Evolutionary conservation across 441 rosid species (phyloP), one percentile per base, ranked within the genome.

Genomic region (Populus hybrid): DNA sequence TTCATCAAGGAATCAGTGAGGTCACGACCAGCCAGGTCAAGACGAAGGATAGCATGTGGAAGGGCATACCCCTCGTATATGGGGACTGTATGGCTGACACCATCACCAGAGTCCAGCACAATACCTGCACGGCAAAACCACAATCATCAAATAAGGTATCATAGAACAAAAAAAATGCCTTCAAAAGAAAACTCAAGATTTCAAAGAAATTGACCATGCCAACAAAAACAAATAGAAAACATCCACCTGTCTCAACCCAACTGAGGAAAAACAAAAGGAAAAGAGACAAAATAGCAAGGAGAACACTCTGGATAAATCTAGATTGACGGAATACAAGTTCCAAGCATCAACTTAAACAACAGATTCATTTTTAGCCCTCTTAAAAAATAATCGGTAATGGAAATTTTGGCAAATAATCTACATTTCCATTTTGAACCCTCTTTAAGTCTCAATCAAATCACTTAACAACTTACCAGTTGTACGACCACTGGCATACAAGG

Each of bases 401-500:
- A 26, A 14, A 11, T 12, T 46, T 12, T 46, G 53, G 18, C 53
- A 46, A 12, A 46, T 14, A 46, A 46, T 46, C 18, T 26, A 21
- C 4, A 40, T 3, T 14, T 30, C 61, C 67, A 23, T 3, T 67
- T 50, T 64, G 75, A 50, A 21, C 10, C 4, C 34, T 63, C 32
- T 40, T 40, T 9, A 7, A 19, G 16, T 12, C 72, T n/a, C 61
- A 23, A 14, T 8, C 5, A 6, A 69, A 2, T 35, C 16, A 16
- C 59, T 34, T 16, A 5, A 68, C 3, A 26, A 26, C 94, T 86
- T 81, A 94, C 98, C 98, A 16, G 98, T 94, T 26, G 98, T 94
- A 82, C 97, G 98, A 36, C 98, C 97, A 85, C 97, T 94, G 24
- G 98, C 98, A 80, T 92, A 94, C 57, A 94, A 87, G 77, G 97